Evolutionary conservation across 805 yeast species (phyloP), one percentile per base, ranked within the genome.

Genomic region (Wickerhamiella spandovensis): DNA sequence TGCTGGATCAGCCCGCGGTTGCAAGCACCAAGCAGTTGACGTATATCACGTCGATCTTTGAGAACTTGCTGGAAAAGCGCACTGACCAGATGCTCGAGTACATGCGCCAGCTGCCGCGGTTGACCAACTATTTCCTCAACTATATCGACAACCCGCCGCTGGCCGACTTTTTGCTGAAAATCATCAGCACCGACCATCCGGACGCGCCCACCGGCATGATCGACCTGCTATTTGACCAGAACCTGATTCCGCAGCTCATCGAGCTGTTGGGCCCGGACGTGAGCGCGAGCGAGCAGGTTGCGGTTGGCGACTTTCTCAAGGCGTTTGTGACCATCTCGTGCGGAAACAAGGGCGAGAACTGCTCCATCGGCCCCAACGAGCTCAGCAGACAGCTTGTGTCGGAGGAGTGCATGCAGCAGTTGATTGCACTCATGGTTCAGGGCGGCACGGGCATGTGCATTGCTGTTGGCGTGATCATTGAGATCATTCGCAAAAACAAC

Each of bases 331-430:
- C 97, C 2, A 85, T 92, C 30, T 86, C 96, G 43, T 95, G 97
- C 7, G 92, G 90, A 61, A 88, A 84, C 7, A 86, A 84, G 52
- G 84, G 87, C 44, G 87, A 87, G 52, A 89, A 85, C 55, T 84
- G 95, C 2, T 84, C 95, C 9, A 85, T 92, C 49, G 98, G 98
- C 1, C 97, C 98, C 1, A 92, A 92, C 62, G 96, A 87, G 62
- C 72, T 92, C 38, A 87, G 96, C 2, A 75, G 98, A 56, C 90
- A 90, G 64, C 72, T 92, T 30, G 97, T 89, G 13, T 82, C 94
- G 17, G 80, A 80, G 42, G 73, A 76, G 39, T 77, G 84, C 53
- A 75, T 88, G 57, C 71, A 75, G 52, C 73, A 75, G 53, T 71
- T 92, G 56, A 84, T 89, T 23, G 67, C 78, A 18, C 78, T 84